A percentile compares a stretch with the other conserved stretches of the same genome.
These are phyloP conservation scores for Blastobotrys petasosporus DNA, from an alignment of 1,139 yeast species.

Conservation along the genomic window DNA sequence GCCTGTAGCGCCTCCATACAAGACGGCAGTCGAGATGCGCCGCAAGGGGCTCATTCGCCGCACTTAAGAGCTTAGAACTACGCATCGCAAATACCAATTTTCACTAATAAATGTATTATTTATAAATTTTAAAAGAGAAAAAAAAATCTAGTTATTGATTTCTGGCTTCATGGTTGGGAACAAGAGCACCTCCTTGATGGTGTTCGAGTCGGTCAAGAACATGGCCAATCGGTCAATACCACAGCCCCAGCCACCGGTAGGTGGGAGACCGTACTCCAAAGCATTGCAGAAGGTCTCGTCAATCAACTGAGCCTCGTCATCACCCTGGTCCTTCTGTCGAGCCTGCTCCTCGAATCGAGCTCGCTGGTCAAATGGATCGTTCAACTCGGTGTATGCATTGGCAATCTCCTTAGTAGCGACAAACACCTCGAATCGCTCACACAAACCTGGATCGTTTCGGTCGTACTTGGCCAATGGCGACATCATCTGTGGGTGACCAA, in stretches of 20 bases:
- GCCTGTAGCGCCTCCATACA: constrained; percentile 97
- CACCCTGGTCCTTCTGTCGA: constrained; percentile 97
- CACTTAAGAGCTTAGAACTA: not conserved
- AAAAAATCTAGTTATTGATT: constrained; percentile 24
- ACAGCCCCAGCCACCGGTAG: constrained; percentile 99
- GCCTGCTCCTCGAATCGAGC: constrained; percentile 98
- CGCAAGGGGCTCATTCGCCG: constrained; percentile 55
- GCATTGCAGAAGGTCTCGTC: constrained; percentile 98
- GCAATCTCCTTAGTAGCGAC: constrained; percentile 98
- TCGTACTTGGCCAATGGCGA: constrained; percentile 97
- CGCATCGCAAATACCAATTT: not conserved
- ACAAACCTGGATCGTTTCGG: constrained; percentile 84
- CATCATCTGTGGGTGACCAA: constrained; percentile 99
- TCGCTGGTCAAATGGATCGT: constrained; percentile 98
- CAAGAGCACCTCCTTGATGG: constrained; percentile 93
- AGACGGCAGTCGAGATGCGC: constrained; percentile 81
- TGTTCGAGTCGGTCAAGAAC: constrained; percentile 95
- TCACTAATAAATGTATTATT: not conserved
- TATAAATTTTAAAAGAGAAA: not conserved
- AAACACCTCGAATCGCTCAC: constrained; percentile 98
- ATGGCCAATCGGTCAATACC: constrained; percentile 98
- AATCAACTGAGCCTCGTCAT: constrained; percentile 94
- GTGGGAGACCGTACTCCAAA: constrained; percentile 96
- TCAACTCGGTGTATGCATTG: constrained; percentile 98
- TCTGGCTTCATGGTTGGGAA: constrained; percentile 99